Evolutionary conservation across 2,329 filamentous ascomycete genomes (phyloP).

Genomic region (Fusarium tjaetaba): DNA sequence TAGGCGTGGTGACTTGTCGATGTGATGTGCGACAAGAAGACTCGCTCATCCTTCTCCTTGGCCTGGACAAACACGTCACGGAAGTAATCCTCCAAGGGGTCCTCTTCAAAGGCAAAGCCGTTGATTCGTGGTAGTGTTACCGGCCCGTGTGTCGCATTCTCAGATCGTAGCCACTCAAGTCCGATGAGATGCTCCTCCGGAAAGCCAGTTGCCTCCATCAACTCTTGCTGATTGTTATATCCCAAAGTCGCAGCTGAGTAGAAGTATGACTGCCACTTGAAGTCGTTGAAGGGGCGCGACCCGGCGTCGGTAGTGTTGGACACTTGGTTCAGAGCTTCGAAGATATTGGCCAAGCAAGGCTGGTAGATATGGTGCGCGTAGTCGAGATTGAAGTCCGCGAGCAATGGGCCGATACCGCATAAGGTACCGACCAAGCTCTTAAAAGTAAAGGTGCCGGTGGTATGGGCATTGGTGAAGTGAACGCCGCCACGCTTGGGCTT

Average conservation of each 20-base stretch:
- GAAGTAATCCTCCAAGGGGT: conserved; percentile 46
- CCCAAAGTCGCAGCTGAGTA: conserved; percentile 46
- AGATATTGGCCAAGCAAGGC: conserved; percentile 54
- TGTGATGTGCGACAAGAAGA: not conserved
- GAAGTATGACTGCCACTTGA: conserved; percentile 47
- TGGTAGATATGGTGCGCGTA: conserved; percentile 55
- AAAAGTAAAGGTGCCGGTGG: conserved; percentile 55
- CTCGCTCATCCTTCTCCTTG: conserved; percentile 45
- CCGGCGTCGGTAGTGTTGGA: not conserved
- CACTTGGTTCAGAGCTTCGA: conserved; percentile 48
- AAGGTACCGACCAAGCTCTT: conserved; percentile 55
- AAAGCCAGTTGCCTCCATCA: conserved; percentile 46
- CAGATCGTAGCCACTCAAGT: conserved; percentile 45
- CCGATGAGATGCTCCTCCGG: conserved; percentile 39
- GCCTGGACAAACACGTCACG: conserved; percentile 46
- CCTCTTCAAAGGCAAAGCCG: conserved; percentile 50
- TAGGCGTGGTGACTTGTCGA: conserved; percentile 48
- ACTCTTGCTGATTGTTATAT: conserved; percentile 48
- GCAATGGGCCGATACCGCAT: conserved; percentile 54
- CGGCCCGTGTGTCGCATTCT: conserved; percentile 44
- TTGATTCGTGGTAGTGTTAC: conserved; percentile 47
- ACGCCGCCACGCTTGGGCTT: conserved; percentile 49
- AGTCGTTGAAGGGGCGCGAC: conserved; percentile 16
- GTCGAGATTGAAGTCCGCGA: conserved; percentile 56
- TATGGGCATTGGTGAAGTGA: conserved; percentile 53